Conservation (phyloP, 805 yeast genomes). For the Nakazawaea holstii region DNA sequence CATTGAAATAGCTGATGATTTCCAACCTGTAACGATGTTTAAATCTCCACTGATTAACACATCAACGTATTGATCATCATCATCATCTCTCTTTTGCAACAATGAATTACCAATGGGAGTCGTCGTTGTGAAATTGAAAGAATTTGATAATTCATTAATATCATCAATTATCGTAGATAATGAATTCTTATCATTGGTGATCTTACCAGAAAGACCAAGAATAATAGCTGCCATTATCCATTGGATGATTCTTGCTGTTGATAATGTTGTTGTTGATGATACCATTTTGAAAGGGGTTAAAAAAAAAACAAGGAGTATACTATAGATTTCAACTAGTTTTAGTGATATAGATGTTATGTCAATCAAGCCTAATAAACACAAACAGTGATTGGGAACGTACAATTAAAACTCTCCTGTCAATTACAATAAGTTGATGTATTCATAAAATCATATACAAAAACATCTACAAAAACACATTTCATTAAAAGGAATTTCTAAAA, state of each 20-base stretch:
- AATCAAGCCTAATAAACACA: no score
- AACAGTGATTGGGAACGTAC: no score
- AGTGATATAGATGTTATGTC: no score
- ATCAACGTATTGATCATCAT: background rate
- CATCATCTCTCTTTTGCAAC: background rate
- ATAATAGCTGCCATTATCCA: constrained; percentile 3
- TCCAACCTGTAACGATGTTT: background rate
- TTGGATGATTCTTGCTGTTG: constrained; percentile 4
- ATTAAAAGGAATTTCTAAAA: no score
- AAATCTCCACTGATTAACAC: background rate
- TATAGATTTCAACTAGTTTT: no score
- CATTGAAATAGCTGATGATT: background rate
- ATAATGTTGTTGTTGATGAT: background rate
- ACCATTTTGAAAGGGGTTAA: no score
- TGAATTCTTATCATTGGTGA: background rate
- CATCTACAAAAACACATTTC: background rate
- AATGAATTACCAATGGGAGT: no score
- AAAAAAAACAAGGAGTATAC: no score
- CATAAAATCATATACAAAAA: no score
- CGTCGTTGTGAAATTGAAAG: background rate
- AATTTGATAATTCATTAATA: background rate
- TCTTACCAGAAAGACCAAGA: constrained; percentile 3
- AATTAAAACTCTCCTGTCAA: no score
- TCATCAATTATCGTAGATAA: background rate
- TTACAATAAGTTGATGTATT: no score